Evolutionary conservation across 768 basidiomycete genomes (phyloP).

Genomic region (Panellus pusillus): DNA sequence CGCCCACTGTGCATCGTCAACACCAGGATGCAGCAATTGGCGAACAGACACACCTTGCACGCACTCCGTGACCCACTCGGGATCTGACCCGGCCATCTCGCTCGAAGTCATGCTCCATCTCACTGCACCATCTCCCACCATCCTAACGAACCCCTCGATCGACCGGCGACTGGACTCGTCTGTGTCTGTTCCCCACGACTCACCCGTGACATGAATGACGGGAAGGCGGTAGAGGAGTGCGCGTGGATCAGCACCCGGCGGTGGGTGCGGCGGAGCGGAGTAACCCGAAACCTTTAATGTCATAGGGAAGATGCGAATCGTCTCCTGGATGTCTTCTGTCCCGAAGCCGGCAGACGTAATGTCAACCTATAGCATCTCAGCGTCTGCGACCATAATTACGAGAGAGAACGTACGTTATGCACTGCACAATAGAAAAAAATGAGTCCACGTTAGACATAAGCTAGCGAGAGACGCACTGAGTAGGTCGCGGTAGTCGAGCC

Average conservation of each 20-base stretch:
- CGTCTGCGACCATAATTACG: not conserved
- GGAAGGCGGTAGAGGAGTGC: constrained; percentile 40
- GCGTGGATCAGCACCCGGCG: constrained; percentile 25
- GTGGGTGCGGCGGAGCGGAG: constrained; percentile 26
- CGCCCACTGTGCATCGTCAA: constrained; percentile 35
- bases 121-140: constrained; percentile 49
- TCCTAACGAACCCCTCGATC: constrained; percentile 44
- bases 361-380: not conserved
- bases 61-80: constrained; percentile 57
- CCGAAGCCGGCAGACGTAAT: constrained; percentile 19
- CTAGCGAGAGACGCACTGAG: constrained; percentile 38
- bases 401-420: constrained; percentile 35
- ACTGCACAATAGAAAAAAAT: constrained; percentile 24
- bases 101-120: constrained; percentile 48
- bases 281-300: constrained; percentile 43
- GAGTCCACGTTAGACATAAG: not conserved
- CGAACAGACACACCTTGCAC: constrained; percentile 33
- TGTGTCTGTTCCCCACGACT: constrained; percentile 39
- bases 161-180: constrained; percentile 32
- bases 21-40: too few relatives aligned
- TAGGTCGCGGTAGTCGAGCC: constrained; percentile 59
- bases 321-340: constrained; percentile 37
- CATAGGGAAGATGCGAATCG: constrained; percentile 54
- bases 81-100: constrained; percentile 28
- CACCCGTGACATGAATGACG: constrained; percentile 51